Conservation (phyloP, 2,329 filamentous ascomycete species). For the Huntiella abstrusa region DNA sequence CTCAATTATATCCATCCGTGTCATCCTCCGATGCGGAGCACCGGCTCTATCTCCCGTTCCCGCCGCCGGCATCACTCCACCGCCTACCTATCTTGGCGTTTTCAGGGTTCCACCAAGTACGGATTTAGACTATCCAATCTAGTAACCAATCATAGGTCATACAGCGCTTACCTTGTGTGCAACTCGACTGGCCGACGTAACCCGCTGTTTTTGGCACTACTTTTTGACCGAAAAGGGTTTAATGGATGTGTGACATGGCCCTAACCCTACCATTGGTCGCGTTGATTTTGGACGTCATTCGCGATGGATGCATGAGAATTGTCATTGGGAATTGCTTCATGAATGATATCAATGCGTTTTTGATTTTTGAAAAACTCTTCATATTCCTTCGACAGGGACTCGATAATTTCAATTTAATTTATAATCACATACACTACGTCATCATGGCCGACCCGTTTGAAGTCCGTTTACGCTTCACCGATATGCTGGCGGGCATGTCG, state of each 20-base stretch:
- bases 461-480: constrained; percentile 92
- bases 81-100: constrained; percentile 1
- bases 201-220: background rate
- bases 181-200: constrained; percentile 4
- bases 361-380: background rate
- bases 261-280: background rate
- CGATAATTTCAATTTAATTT: background rate
- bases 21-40: constrained; percentile 9
- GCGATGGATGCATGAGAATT: background rate
- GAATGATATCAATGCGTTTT: background rate
- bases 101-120: too few relatives aligned
- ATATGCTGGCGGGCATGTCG: constrained; percentile 74
- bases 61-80: background rate
- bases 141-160: background rate
- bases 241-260: background rate
- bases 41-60: background rate
- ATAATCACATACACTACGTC: background rate
- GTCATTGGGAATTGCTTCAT: background rate
- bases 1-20: too few relatives aligned
- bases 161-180: background rate
- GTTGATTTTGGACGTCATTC: background rate
- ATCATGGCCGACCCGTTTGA: constrained; percentile 73
- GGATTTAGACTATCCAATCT: too few relatives aligned
- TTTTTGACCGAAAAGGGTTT: background rate
- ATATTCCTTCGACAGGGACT: background rate